Conservation (phyloP, 805 yeast genomes). For the Naumovozyma castellii region DNA sequence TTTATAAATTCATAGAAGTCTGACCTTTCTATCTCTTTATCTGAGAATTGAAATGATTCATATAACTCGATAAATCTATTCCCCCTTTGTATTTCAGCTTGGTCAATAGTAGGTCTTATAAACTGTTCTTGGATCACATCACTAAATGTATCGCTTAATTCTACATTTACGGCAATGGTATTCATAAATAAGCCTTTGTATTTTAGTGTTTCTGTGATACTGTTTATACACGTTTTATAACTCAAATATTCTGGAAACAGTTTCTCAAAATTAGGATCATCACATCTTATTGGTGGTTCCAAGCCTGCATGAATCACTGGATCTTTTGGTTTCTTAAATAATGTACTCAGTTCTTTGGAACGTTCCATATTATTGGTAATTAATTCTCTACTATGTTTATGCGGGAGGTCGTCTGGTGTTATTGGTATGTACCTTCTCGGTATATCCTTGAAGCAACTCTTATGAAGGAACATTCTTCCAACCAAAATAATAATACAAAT, state of each 20-base stretch:
- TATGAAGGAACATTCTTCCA: conserved; percentile 47
- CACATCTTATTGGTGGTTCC: conserved; percentile 34
- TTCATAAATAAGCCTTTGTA: conserved; percentile 36
- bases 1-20: conserved; percentile 56
- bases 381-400: conserved; percentile 31
- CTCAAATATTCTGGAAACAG: conserved; percentile 33
- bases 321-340: conserved; percentile 35
- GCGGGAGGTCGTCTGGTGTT: conserved; percentile 49
- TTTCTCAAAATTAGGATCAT: conserved; percentile 24
- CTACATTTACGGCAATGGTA: conserved; percentile 24
- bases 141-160: conserved; percentile 19
- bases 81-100: conserved; percentile 11
- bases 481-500: conserved; percentile 43
- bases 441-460: conserved; percentile 58
- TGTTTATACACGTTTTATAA: conserved; percentile 48
- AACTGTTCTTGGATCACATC: conserved; percentile 18
- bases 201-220: conserved; percentile 50
- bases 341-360: conserved; percentile 33
- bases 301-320: conserved; percentile 44
- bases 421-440: conserved; percentile 72
- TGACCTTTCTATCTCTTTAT: conserved; percentile 44
- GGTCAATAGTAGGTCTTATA: conserved; percentile 8
- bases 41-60: conserved; percentile 62
- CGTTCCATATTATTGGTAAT: conserved; percentile 35
- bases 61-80: conserved; percentile 42